These are phyloP conservation scores for Pilaira anomala DNA, from an alignment of 192 early-diverging fungal genomes.

Conservation along the genomic window DNA sequence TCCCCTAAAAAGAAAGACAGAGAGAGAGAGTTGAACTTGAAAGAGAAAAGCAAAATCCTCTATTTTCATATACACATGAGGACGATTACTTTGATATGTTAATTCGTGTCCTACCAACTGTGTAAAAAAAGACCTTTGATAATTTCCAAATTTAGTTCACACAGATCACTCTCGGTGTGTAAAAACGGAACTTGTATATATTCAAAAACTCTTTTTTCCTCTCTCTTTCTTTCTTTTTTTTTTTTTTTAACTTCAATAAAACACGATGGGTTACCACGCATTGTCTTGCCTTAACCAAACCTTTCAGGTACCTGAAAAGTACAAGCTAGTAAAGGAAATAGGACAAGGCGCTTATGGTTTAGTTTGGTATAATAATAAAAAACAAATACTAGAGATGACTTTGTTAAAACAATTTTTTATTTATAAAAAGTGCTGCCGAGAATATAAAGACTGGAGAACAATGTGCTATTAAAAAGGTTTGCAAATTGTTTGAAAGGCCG, in stretches of 20 bases:
- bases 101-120: too few relatives aligned
- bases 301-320: conserved; percentile 46
- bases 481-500: conserved; percentile 75
- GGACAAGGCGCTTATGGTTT: conserved; percentile 89
- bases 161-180: too few relatives aligned
- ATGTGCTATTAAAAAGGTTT: conserved; percentile 91
- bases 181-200: too few relatives aligned
- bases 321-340: conserved; percentile 72
- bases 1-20: too few relatives aligned
- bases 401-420: neutral
- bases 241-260: neutral
- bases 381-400: neutral
- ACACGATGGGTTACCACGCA: conserved; percentile 27
- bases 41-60: too few relatives aligned
- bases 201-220: neutral
- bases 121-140: too few relatives aligned
- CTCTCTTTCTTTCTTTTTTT: neutral
- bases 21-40: too few relatives aligned
- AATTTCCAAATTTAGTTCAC: too few relatives aligned
- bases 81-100: too few relatives aligned
- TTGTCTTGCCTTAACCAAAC: conserved; percentile 41
- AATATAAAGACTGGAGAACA: conserved; percentile 75
- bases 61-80: too few relatives aligned
- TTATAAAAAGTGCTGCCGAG: conserved; percentile 77
- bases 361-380: conserved; percentile 61